A percentile compares a stretch with the other conserved stretches of the same genome.
These are phyloP conservation scores for Trypanosoma rangeli DNA, from an alignment of 208 protist species.

Conservation along the genomic window DNA sequence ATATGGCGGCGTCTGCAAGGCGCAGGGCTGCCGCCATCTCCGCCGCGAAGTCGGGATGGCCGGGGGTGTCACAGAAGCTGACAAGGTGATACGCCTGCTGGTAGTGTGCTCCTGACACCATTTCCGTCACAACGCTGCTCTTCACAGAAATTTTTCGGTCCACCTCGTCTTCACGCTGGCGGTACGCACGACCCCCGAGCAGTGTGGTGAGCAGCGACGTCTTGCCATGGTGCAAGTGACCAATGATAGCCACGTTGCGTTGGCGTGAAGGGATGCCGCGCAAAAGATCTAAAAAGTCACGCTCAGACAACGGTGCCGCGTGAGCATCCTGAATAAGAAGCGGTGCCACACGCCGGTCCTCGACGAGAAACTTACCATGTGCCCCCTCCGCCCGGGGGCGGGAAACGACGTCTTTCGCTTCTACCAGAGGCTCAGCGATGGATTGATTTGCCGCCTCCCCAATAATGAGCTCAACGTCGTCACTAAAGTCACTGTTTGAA, in stretches of 20 bases:
- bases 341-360: conserved; percentile 32
- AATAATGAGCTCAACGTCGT: conserved; percentile 83
- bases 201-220: conserved; percentile 94
- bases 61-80: conserved; percentile 99
- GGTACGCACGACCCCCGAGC: conserved; percentile 41
- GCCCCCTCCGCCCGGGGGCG: conserved; percentile 3
- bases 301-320: conserved; percentile 4
- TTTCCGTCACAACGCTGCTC: conserved; percentile 57
- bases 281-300: conserved; percentile 49
- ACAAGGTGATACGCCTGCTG: conserved; percentile 79
- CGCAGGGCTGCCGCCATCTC: conserved; percentile 93
- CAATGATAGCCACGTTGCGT: conserved; percentile 94
- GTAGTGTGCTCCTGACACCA: conserved; percentile 43
- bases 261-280: conserved; percentile 73
- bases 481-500: conserved; percentile 52
- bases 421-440: conserved; percentile 66
- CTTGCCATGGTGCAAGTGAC: conserved; percentile 98
- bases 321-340: conserved; percentile 25
- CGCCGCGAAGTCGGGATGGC: conserved; percentile 97
- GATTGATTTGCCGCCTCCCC: conserved; percentile 68
- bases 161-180: conserved; percentile 57
- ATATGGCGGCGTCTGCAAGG: conserved; percentile 95
- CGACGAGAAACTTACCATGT: conserved; percentile 39
- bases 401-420: conserved; percentile 28
- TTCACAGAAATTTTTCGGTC: conserved; percentile 69